Evolutionary conservation across 371 early-diverging fungal genomes (phyloP).

Genomic region (Apophysomyces variabilis): DNA sequence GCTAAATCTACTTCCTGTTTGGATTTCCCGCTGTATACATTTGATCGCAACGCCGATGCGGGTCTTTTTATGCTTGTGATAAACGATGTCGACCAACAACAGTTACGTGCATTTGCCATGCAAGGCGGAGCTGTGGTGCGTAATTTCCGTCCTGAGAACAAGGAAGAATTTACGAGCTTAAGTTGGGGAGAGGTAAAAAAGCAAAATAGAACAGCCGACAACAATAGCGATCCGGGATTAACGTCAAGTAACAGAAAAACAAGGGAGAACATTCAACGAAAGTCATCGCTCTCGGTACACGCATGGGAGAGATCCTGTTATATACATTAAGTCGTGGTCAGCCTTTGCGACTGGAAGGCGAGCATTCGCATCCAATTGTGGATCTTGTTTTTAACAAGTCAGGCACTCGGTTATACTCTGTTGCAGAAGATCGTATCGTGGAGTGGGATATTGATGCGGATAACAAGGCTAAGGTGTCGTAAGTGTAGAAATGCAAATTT

Average conservation of each 20-base stretch:
- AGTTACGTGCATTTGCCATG: conserved; percentile 60
- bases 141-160: conserved; percentile 45
- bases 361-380: conserved; percentile 55
- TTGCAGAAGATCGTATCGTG: conserved; percentile 57
- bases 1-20: conserved; percentile 3
- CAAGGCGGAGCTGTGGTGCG: conserved; percentile 48
- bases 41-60: conserved; percentile 36
- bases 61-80: conserved; percentile 55
- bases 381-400: conserved; percentile 59
- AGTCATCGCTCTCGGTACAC: conserved; percentile 56
- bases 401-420: conserved; percentile 54
- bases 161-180: conserved; percentile 56
- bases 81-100: conserved; percentile 58
- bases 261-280: conserved; percentile 40
- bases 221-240: conserved; percentile 21
- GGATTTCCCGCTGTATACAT: conserved; percentile 43
- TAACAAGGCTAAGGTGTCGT: conserved; percentile 35
- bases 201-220: conserved; percentile 14
- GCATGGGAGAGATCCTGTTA: conserved; percentile 57
- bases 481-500: not conserved
- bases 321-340: conserved; percentile 53
- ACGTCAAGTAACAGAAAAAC: not conserved
- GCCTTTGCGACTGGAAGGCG: conserved; percentile 39
- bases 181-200: conserved; percentile 44
- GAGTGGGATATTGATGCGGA: conserved; percentile 64